Base-by-base conservation (phyloP, 768 basidiomycete genomes). In the Rhodotorula paludigena region DNA sequence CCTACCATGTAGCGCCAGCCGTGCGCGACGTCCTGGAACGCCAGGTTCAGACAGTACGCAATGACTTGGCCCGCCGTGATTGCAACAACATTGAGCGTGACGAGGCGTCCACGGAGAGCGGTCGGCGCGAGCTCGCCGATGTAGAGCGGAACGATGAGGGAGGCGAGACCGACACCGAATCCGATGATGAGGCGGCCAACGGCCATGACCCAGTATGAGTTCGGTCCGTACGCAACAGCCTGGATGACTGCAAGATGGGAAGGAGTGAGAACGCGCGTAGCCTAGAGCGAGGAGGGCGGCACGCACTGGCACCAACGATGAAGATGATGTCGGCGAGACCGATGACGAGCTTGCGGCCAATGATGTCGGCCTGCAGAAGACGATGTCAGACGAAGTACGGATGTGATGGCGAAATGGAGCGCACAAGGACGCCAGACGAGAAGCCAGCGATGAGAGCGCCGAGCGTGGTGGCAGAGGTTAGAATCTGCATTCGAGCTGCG, bases 1-100 rank as follows among this genome's bases (percentile, higher is more conserved):
- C 88, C 89, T 23, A 89, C 87, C 87, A 90, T 88, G 85, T 85
- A 90, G 58, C 89, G 80, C 89, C 89, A 92, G 5, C 89, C 89
- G 6, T 77, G 59, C 83, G 78, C 63, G 83, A 82, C 64, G 62
- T 71, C 39, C 45, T 76, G 67, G 65, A 80, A 79, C 14, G 74
- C 74, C 20, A 69, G 57, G 30, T 67, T 65, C 62, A 63, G 51
- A 28, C 84, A 86, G 74, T 89, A 90, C 0, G 88, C 87, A 55
- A 89, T 82, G 38, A 90, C 88, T 70, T 90, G 89, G 38, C 88
- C 88, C 11, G 86, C 80, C 0, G 89, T 92, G 74, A 91, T 89
- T 80, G 86, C 85, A 1, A 89, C 87, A 28, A 89, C 88, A 76
- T 90, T 90, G 60, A 90, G 80, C 18, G 88, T 87, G 7, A 89